These are phyloP conservation scores for Coemansia sp. DNA, from an alignment of 192 early-diverging fungal species.

Conservation along the genomic window DNA sequence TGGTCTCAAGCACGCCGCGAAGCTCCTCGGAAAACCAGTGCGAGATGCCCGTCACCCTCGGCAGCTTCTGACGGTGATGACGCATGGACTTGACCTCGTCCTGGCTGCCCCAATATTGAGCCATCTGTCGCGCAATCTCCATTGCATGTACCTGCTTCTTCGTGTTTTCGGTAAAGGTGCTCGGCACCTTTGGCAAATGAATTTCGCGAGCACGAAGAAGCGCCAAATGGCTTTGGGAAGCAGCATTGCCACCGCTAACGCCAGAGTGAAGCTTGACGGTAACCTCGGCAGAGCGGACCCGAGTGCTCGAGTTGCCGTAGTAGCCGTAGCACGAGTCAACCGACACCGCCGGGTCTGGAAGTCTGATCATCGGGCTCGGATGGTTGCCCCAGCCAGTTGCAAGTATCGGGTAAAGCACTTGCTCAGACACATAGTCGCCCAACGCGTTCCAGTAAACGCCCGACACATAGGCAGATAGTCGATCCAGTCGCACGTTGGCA, in stretches of 20 bases:
- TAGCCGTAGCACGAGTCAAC: conserved; percentile 15
- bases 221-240: conserved; percentile 13
- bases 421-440: conserved; percentile 50
- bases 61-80: conserved; percentile 38
- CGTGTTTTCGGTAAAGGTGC: conserved; percentile 41
- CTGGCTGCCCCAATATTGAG: conserved; percentile 47
- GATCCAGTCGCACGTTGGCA: conserved; percentile 34
- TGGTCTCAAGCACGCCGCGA: conserved; percentile 38
- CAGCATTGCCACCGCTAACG: not conserved
- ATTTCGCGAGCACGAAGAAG: conserved; percentile 23
- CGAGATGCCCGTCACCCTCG: conserved; percentile 45
- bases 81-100: conserved; percentile 35
- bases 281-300: conserved; percentile 10
- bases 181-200: conserved; percentile 17
- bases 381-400: conserved; percentile 32
- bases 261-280: conserved; percentile 21
- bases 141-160: conserved; percentile 47
- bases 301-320: conserved; percentile 3
- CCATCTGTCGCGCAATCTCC: conserved; percentile 50
- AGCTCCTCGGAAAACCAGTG: conserved; percentile 50
- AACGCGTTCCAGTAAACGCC: conserved; percentile 49
- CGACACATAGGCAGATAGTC: conserved; percentile 36
- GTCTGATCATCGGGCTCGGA: conserved; percentile 12
- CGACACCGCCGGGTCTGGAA: conserved; percentile 37
- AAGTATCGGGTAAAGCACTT: conserved; percentile 40